Base-by-base conservation (phyloP, 768 basidiomycete species). In the Pholiota conissans region DNA sequence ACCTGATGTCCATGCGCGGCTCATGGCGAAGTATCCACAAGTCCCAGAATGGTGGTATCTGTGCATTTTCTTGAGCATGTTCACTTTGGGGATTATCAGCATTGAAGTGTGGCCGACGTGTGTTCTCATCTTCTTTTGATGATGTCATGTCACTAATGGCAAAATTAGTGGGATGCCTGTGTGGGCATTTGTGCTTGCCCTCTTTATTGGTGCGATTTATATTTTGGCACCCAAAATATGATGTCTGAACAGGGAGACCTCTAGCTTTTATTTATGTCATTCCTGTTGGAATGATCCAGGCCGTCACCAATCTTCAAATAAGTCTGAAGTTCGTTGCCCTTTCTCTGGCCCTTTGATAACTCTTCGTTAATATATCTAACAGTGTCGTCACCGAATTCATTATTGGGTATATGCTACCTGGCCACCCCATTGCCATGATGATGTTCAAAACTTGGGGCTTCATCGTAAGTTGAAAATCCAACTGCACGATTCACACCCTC, bases 1-100 rank as follows among this genome's bases (percentile, higher is more conserved):
- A 63, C 85, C 89, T 1, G 91, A 93, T 71, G 83, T 93, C 56
- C 91, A 93, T 64, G 89, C 89, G 5, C 80, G 89, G 3, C 75
- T 93, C 42, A 93, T 93, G 91, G 77, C 79, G 8, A 71, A 72
- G 54, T 93, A 93, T 68, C 76, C 74, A 1, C 87, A 86, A 67
- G 66, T 92, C 27, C 91, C 91, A 1, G 84, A 91, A 61, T 91
- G 88, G 90, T 93, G 91, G 91, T 93, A 91, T 65, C 63, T 77
- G 18, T 64, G 75, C 56, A 76, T 93, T 42, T 89, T 91, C 71
- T 71, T 82, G 50, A 61, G 71, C 57, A 87, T 87, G 82, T 89
- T 89, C 64, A 74, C 74, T 2, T 74, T 89, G 42, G 86, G 87
- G 27, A 74, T 90, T 28, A 69, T 91, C 47, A 76, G 79, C 39